These are phyloP conservation scores for Boechera retrofracta DNA, from an alignment of 345 rosid species.

Conservation along the genomic window DNA sequence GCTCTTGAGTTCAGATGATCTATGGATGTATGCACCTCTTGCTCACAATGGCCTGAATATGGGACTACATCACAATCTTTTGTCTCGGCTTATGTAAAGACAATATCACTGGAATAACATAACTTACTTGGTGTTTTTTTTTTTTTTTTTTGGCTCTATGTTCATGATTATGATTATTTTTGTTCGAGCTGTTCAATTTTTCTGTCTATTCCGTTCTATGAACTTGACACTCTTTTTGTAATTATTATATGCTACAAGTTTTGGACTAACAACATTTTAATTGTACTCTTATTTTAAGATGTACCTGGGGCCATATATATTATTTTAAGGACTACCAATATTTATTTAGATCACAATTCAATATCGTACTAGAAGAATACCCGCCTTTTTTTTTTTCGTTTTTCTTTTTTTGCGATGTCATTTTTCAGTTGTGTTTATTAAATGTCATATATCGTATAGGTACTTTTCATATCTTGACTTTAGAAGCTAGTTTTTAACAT, in stretches of 20 bases:
- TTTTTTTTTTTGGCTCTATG: background rate
- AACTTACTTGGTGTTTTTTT: background rate
- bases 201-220: background rate
- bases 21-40: constrained; percentile 90
- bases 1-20: constrained; percentile 89
- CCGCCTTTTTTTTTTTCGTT: too few relatives aligned
- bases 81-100: constrained; percentile 41
- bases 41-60: constrained; percentile 77
- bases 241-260: constrained; percentile 8
- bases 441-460: too few relatives aligned
- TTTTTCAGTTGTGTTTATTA: too few relatives aligned
- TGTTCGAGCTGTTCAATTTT: background rate
- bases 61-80: constrained; percentile 64
- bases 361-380: background rate
- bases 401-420: too few relatives aligned
- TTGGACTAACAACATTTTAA: background rate
- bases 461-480: too few relatives aligned
- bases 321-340: background rate
- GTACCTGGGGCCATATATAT: background rate
- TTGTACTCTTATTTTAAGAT: background rate
- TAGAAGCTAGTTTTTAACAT: too few relatives aligned
- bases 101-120: background rate
- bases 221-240: background rate
- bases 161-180: background rate
- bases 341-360: background rate